Evolutionary conservation across 371 early-diverging fungal genomes (phyloP).

Genomic region (Homolaphlyctis polyrhiza): DNA sequence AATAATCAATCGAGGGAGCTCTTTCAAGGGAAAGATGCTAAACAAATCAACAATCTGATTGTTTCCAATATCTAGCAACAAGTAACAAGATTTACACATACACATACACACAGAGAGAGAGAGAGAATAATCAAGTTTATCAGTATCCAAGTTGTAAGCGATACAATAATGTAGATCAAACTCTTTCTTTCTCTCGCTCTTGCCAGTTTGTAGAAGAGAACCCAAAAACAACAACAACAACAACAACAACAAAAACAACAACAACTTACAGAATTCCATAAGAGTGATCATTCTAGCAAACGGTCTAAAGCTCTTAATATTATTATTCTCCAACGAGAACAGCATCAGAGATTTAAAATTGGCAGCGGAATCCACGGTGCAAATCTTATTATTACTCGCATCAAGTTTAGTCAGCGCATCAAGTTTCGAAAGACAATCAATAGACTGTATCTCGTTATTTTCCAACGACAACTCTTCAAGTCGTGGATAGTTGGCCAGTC

Average conservation of each 20-base stretch:
- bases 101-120: background rate
- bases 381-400: conserved; percentile 38
- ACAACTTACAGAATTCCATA: conserved; percentile 49
- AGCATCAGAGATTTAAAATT: conserved; percentile 37
- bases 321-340: conserved; percentile 43
- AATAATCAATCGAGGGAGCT: conserved; percentile 43
- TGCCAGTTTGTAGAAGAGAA: background rate
- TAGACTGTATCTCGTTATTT: conserved; percentile 38
- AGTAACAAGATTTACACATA: background rate
- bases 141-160: background rate
- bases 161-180: too few relatives aligned
- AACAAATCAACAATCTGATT: conserved; percentile 39
- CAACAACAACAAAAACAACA: too few relatives aligned
- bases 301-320: conserved; percentile 28
- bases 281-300: conserved; percentile 34
- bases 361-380: conserved; percentile 21
- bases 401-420: conserved; percentile 37
- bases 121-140: background rate
- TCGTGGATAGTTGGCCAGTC: conserved; percentile 22
- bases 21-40: conserved; percentile 48
- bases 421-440: conserved; percentile 34
- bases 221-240: too few relatives aligned
- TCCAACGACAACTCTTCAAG: conserved; percentile 45
- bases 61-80: conserved; percentile 49
- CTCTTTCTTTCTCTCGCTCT: too few relatives aligned